Percentiles rank a stretch among this genome's conserved stretches.
phyloP scores from a whole-genome alignment of 176 grass and related monocot species.

The Aegilops sharonensis region DNA sequence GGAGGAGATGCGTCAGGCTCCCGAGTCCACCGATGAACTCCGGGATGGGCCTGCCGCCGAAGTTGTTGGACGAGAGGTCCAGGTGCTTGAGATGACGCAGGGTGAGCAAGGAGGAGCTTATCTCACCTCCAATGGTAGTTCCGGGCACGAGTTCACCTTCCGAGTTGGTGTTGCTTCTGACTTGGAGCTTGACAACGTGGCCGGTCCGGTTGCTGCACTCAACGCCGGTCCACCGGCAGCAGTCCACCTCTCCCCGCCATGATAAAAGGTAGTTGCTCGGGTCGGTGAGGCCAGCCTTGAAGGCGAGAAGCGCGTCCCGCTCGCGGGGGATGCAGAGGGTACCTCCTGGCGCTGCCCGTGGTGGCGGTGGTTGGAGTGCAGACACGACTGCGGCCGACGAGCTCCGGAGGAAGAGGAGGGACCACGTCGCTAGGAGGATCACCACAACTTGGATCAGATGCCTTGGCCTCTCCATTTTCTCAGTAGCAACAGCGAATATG shows the following conservation, averaged over 20 bases:
- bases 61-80: conserved; percentile 12
- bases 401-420: not conserved
- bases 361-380: not conserved
- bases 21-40: not conserved
- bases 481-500: no score
- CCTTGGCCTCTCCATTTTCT: not conserved
- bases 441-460: not conserved
- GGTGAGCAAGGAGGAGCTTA: conserved; percentile 9
- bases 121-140: not conserved
- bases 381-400: not conserved
- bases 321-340: not conserved
- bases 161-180: not conserved
- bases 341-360: not conserved
- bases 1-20: not conserved
- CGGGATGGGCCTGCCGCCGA: not conserved
- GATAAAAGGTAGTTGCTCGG: not conserved
- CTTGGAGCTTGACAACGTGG: not conserved
- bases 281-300: not conserved
- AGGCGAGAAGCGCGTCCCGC: not conserved
- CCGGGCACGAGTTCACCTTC: no score
- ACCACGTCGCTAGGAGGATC: not conserved
- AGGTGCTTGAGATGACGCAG: conserved; percentile 13
- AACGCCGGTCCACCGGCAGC: not conserved
- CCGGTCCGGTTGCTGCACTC: conserved; percentile 12
- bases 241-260: not conserved